Evolutionary conservation across 108 stramenopile species (phyloP).

Genomic region (Cyclostephanos tholiformis): DNA sequence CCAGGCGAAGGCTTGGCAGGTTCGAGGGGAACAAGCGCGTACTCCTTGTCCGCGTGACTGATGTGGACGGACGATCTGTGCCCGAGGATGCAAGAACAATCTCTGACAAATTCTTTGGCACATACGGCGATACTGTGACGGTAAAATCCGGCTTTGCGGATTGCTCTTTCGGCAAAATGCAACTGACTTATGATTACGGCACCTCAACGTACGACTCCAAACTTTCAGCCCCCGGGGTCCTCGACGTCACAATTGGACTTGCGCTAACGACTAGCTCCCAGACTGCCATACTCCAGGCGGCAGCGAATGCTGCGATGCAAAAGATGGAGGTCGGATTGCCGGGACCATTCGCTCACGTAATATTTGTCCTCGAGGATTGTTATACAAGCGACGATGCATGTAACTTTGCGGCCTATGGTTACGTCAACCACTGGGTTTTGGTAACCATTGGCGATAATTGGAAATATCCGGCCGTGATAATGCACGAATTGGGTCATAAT

Average conservation of each 20-base stretch:
- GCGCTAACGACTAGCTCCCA: background rate
- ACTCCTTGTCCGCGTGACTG: conserved; percentile 21
- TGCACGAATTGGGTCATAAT: conserved; percentile 36
- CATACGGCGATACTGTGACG: conserved; percentile 15
- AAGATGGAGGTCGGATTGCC: conserved; percentile 21
- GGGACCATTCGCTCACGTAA: conserved; percentile 38
- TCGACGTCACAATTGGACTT: background rate
- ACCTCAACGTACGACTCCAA: background rate
- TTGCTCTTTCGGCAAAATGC: conserved; percentile 6
- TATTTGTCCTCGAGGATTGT: conserved; percentile 31
- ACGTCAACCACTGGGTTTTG: conserved; percentile 34
- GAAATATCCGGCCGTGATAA: conserved; percentile 13
- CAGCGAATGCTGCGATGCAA: background rate
- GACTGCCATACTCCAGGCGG: background rate
- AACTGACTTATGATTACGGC: background rate
- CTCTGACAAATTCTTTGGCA: conserved; percentile 33
- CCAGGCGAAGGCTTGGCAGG: background rate
- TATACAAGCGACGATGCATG: conserved; percentile 19
- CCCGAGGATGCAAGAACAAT: conserved; percentile 3
- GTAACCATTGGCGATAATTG: conserved; percentile 23
- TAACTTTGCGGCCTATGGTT: conserved; percentile 35
- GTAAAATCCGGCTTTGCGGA: background rate
- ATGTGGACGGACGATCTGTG: background rate
- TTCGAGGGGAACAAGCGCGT: conserved; percentile 6
- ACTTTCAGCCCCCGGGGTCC: background rate